Evolutionary conservation across 2,329 filamentous ascomycete genomes (phyloP), one percentile per base, ranked within the genome.

Genomic region (Ascochyta rabiei): DNA sequence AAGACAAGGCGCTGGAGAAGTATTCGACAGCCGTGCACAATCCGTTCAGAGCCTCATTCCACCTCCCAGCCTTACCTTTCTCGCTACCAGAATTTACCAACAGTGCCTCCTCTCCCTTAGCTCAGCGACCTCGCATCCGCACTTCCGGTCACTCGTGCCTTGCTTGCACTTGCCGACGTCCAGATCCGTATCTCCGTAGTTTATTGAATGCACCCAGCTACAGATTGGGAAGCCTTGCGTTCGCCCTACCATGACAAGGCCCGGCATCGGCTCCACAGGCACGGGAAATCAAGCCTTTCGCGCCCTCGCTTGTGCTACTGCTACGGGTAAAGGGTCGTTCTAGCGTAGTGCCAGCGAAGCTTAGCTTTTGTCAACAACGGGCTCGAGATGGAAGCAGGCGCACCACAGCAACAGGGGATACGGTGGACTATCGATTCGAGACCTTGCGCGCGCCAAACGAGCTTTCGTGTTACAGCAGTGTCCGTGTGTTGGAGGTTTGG

Each of bases 191-290:
- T 26, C 26, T 37, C 16, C 23, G 21, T 16, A 19, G 31, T 41
- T n/a, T 45, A 46, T 45, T 41, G 46, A 42, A 50, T 47, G 52
- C 52, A 49, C 35, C n/a, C 40, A 39, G 24, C 18, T 45, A 45
- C 43, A 19, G 37, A 55, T 55, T 37, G 52, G 52, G 52, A 50
- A 46, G 46, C 42, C 37, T 26, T 50, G 51, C 44, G 35, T 48
- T 31, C 28, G 48, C 42, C 48, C 24, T 45, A 51, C 35, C 35
- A 13, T 31, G 21, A 2, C 6, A 7, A 4, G 10, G 16, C 4
- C n/a, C 19, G 26, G 38, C 21, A 23, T 44, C 30, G 45, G 26
- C 45, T 48, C 45, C 45, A 40, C 21, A 18, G 34, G n/a, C 34
- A 35, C 23, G 35, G 44, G 45, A 44, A 42, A 50, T 46, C 37